Evolutionary conservation across 306 rosid species (phyloP).

Genomic region (Astragalus membranaceus): DNA sequence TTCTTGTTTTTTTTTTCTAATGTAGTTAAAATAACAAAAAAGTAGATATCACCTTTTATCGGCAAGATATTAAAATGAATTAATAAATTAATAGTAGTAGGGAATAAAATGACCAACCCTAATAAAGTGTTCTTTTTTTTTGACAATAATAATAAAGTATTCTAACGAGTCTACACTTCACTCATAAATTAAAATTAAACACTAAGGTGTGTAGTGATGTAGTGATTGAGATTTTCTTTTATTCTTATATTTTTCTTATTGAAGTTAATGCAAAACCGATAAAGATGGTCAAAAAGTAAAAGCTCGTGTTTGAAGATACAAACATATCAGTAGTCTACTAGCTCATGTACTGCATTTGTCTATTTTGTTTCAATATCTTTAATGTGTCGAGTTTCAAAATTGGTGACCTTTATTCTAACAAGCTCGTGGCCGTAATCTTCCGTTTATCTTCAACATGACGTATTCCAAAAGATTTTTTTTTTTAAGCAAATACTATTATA

Average conservation of each 20-base stretch:
- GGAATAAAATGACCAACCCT: too few species aligned
- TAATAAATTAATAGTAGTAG: too few species aligned
- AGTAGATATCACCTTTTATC: too few species aligned
- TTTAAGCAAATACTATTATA: too few species aligned
- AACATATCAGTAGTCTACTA: neutral
- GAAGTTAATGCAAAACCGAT: neutral
- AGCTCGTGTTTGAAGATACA: slow-evolving; percentile 18
- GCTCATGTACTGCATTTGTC: slow-evolving; percentile 11
- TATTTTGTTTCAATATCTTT: neutral
- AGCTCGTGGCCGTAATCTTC: neutral
- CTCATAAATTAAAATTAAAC: neutral
- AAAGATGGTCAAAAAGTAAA: slow-evolving; percentile 5
- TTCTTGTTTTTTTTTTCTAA: too few species aligned
- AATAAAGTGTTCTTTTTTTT: too few species aligned
- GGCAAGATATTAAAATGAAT: too few species aligned
- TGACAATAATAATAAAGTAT: too few species aligned
- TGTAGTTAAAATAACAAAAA: too few species aligned
- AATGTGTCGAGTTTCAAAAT: slow-evolving; percentile 4
- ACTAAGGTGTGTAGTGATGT: neutral
- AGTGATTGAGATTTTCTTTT: neutral
- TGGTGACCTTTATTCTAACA: slow-evolving; percentile 10
- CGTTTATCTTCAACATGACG: slow-evolving; percentile 11
- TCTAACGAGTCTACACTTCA: too few species aligned
- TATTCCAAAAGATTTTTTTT: neutral
- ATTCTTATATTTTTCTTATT: neutral